Base-by-base conservation (phyloP, 148 eudicot genomes). In the Rhododendron henanense region DNA sequence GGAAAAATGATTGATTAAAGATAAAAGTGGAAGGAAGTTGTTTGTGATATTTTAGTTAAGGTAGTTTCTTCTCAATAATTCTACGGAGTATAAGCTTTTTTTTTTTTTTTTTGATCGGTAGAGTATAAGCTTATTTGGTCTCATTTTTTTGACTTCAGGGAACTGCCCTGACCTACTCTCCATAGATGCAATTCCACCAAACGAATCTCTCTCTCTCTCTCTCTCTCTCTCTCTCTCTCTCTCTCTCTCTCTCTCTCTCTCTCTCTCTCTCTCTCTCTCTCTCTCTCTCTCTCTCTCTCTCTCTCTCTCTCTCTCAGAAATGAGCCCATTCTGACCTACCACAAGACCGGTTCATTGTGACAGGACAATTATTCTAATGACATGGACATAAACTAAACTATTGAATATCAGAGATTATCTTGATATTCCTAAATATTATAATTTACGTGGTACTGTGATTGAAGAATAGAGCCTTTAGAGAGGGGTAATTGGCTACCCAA, bases 151-250 rank as follows among this genome's bases (percentile, higher is more conserved):
- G 83, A 80, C 83, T 53, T 51, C 63, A 14, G n/a, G 41, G 28
- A 51, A 80, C 65, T 50, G 35, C 51, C 63, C 44, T 15, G 16
- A 51, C 63, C 83, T 51, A 50, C 63, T 50, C 82, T 44, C 39
- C 63, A 51, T 2, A 80, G 8, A 7, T 25, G 28, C 33, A 47
- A 79, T 79, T 80, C 35, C 53, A 77, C 80, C 80, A 76, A 39
- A 76, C 79, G 45, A 76, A 18, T 79, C 44, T 81, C 83, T n/a
- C 81, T 8, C 31, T 48, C 81, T 48, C 81, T 47, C 80, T 39
- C 80, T 77, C 35, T 7, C 31, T 61, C 28, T 28, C 28, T 28
- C 28, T 28, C 28, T 28, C 81, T 8, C 31, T 48, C 81, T 48
- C 81, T 47, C 80, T 39, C 80, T 77, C 35, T 7, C 31, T 61